Evolutionary conservation across 2,329 filamentous ascomycete species (phyloP).

Genomic region (Neurospora crassa): DNA sequence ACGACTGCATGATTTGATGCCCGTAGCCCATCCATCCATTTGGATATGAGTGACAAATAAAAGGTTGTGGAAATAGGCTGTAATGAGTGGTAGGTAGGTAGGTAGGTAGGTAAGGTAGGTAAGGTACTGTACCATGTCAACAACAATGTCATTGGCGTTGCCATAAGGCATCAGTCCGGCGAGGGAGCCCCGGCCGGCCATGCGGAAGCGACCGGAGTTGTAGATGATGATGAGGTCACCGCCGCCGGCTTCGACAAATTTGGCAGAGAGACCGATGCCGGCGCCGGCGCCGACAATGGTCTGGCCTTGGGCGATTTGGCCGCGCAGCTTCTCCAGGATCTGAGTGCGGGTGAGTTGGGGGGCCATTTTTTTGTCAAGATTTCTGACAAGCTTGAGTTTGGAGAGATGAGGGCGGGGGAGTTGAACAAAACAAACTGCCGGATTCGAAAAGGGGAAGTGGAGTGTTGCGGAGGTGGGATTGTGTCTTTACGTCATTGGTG

Average conservation of each 20-base stretch:
- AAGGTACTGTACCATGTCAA: constrained; percentile 47
- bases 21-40: too few species aligned
- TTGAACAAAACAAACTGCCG: neutral
- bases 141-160: constrained; percentile 59
- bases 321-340: constrained; percentile 44
- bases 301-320: constrained; percentile 43
- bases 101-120: neutral
- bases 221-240: constrained; percentile 64
- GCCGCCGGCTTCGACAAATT: constrained; percentile 59
- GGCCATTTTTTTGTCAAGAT: constrained; percentile 30
- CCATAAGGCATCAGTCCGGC: constrained; percentile 64
- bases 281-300: constrained; percentile 61
- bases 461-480: neutral
- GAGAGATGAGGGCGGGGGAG: neutral
- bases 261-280: constrained; percentile 60
- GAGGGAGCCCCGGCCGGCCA: constrained; percentile 61
- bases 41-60: too few species aligned
- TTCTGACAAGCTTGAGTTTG: neutral
- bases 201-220: constrained; percentile 62
- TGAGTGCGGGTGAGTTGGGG: constrained; percentile 47
- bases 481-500: neutral
- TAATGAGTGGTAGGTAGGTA: too few species aligned
- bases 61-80: too few species aligned
- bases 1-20: too few species aligned
- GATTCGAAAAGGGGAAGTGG: neutral